phyloP scores from a whole-genome alignment of 768 basidiomycete genomes.

The Serendipita vermifera region DNA sequence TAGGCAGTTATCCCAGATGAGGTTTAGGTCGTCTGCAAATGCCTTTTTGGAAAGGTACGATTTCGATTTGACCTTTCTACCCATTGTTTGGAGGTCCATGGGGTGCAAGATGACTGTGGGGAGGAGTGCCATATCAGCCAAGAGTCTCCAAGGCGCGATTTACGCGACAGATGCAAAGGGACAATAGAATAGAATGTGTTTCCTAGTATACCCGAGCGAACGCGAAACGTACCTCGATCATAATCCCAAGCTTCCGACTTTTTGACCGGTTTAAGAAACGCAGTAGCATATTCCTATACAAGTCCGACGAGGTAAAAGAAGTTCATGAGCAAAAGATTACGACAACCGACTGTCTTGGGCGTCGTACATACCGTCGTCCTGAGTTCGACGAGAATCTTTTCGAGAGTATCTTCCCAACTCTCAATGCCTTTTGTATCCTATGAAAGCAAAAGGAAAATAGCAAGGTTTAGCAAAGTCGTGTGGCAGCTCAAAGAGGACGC shows the following conservation, averaged over 20 bases:
- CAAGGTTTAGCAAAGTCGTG: constrained; percentile 18
- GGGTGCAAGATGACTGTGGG: constrained; percentile 81
- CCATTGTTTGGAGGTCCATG: constrained; percentile 92
- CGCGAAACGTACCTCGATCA: constrained; percentile 54
- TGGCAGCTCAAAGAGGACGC: constrained; percentile 13
- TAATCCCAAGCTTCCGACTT: constrained; percentile 89
- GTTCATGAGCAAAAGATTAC: too few relatives aligned
- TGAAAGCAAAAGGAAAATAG: constrained; percentile 23
- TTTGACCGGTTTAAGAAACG: constrained; percentile 87
- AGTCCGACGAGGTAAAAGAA: constrained; percentile 45
- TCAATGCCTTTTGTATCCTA: constrained; percentile 65
- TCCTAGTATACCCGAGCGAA: not conserved
- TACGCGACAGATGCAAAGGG: not conserved
- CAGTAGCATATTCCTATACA: constrained; percentile 73
- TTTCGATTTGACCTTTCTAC: constrained; percentile 84
- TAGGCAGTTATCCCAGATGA: constrained; percentile 95
- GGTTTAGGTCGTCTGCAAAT: constrained; percentile 85
- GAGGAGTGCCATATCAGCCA: not conserved
- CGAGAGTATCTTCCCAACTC: constrained; percentile 87
- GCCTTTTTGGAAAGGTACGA: constrained; percentile 88
- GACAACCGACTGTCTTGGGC: too few relatives aligned
- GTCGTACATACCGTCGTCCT: constrained; percentile 47
- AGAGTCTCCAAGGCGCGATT: not conserved
- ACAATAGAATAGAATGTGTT: not conserved
- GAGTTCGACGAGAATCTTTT: constrained; percentile 76